phyloP scores from a whole-genome alignment of 441 rosid species.

The Adansonia grandidieri region DNA sequence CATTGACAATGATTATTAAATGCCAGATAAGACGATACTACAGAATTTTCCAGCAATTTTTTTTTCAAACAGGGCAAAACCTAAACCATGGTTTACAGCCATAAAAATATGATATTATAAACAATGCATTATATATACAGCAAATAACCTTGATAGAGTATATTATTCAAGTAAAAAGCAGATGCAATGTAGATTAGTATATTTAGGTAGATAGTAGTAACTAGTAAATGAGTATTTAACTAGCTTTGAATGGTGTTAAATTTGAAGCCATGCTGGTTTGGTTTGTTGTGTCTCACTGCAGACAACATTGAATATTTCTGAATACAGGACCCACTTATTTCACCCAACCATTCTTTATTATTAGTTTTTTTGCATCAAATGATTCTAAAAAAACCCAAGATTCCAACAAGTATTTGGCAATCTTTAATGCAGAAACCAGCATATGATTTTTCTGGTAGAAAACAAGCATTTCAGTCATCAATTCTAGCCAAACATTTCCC shows the following conservation, averaged over 20 bases:
- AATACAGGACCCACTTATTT: neutral
- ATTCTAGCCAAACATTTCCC: neutral
- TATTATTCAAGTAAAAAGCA: too few relatives aligned
- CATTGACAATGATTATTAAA: neutral
- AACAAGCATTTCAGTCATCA: neutral
- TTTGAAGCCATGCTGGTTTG: neutral
- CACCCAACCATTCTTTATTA: neutral
- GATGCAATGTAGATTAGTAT: too few relatives aligned
- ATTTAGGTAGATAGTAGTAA: too few relatives aligned
- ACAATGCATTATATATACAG: too few relatives aligned
- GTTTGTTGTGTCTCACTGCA: too few relatives aligned
- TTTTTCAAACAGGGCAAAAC: too few relatives aligned
- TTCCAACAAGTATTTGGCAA: neutral
- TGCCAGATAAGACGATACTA: neutral
- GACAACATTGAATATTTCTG: neutral
- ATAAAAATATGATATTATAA: too few relatives aligned
- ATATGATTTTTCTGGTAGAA: too few relatives aligned
- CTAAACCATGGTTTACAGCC: too few relatives aligned
- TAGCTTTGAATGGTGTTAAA: neutral
- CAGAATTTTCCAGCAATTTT: conserved; percentile 17
- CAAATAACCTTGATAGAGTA: too few relatives aligned
- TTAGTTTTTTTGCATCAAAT: neutral
- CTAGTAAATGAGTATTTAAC: neutral
- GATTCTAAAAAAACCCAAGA: neutral
- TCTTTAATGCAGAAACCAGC: neutral